Percentiles rank a stretch among this genome's conserved stretches.
Evolutionary conservation across 2,329 filamentous ascomycete genomes (phyloP).

Genomic region (Tothia fuscella): DNA sequence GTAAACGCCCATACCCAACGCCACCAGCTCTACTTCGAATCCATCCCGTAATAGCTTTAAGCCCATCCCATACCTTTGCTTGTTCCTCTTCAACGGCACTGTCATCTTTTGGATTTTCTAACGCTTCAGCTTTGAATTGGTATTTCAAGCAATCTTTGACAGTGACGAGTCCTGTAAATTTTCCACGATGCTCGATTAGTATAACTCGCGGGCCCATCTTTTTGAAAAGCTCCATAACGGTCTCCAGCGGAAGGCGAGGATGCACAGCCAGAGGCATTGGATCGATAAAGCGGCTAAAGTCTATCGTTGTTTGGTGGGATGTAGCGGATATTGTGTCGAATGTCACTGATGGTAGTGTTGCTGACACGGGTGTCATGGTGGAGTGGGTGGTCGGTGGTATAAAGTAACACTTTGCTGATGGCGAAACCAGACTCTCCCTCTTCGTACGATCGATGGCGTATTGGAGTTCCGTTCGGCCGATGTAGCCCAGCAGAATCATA

Average conservation of each 20-base stretch:
- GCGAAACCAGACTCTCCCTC: conserved; percentile 52
- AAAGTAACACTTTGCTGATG: conserved; percentile 64
- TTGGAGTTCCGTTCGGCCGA: conserved; percentile 79
- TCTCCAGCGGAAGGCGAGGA: conserved; percentile 82
- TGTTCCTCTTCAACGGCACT: conserved; percentile 47
- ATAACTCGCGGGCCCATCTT: conserved; percentile 95
- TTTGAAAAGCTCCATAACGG: conserved; percentile 96
- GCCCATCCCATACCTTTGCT: conserved; percentile 39
- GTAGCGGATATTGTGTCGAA: conserved; percentile 50
- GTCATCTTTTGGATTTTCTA: conserved; percentile 58
- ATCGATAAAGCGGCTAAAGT: conserved; percentile 82
- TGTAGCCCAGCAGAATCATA: conserved; percentile 75
- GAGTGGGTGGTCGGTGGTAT: conserved; percentile 25
- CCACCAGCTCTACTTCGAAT: conserved; percentile 11
- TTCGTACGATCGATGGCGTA: conserved; percentile 79
- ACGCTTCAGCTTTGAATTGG: conserved; percentile 89
- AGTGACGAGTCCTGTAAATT: conserved; percentile 74
- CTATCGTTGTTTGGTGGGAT: conserved; percentile 47
- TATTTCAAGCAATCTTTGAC: conserved; percentile 96
- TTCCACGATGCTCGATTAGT: conserved; percentile 79
- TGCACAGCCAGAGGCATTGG: conserved; percentile 83
- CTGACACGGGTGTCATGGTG: conserved; percentile 12
- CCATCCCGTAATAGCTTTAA: conserved; percentile 20
- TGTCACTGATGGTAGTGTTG: conserved; percentile 28
- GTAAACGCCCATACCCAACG: neutral